Conservation (phyloP, 169 alveolate species). For the Eimeria nieschulzi region DNA sequence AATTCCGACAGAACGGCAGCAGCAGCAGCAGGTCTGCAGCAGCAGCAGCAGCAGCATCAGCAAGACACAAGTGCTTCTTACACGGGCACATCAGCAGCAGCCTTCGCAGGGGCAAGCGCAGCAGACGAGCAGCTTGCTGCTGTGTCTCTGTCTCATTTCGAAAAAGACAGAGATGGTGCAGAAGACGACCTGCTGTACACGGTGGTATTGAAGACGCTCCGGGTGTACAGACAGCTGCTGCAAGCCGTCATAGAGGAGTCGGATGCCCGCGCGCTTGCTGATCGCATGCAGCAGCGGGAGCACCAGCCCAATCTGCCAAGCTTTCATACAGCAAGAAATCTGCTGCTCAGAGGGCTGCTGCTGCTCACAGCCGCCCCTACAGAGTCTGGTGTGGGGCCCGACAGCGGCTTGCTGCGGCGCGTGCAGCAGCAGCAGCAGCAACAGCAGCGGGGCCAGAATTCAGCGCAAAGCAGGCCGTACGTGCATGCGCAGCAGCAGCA, state of each 20-base stretch:
- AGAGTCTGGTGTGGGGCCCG: constrained; percentile 21
- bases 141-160: not conserved
- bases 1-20: not conserved
- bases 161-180: not conserved
- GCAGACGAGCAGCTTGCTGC: constrained; percentile 42
- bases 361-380: constrained; percentile 25
- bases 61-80: not conserved
- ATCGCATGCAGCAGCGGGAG: constrained; percentile 46
- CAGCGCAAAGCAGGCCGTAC: constrained; percentile 12
- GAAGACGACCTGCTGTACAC: not conserved
- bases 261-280: not conserved
- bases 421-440: constrained; percentile 48
- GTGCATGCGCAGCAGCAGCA: constrained; percentile 14
- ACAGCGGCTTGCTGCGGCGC: constrained; percentile 40
- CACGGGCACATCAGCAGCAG: not conserved
- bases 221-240: constrained; percentile 63
- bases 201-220: constrained; percentile 45
- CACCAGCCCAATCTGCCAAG: constrained; percentile 49
- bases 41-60: constrained; percentile 23
- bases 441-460: not conserved
- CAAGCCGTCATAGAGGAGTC: constrained; percentile 27
- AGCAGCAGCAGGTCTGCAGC: constrained; percentile 54
- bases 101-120: constrained; percentile 49
- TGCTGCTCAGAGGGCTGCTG: constrained; percentile 66
- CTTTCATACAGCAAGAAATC: constrained; percentile 17